These are phyloP conservation scores for Trichoderma pleuroti DNA, from an alignment of 2,329 filamentous ascomycete genomes.

Conservation along the genomic window DNA sequence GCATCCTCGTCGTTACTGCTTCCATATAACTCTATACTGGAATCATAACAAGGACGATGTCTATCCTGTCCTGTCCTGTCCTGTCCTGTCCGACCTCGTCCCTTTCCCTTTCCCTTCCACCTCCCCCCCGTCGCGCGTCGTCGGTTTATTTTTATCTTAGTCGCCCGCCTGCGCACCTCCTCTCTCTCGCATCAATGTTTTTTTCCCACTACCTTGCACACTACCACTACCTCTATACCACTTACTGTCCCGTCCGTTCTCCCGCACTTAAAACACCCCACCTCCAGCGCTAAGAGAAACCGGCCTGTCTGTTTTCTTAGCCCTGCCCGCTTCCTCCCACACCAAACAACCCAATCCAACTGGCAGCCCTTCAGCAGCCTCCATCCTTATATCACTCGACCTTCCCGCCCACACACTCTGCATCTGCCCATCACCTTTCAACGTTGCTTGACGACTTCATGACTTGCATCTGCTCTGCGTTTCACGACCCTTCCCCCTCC, in stretches of 20 bases:
- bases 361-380: neutral
- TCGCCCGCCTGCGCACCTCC: conserved; percentile 4
- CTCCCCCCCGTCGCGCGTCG: neutral
- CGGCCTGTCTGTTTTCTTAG: neutral
- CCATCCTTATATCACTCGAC: conserved; percentile 14
- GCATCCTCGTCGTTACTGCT: neutral
- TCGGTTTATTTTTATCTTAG: conserved; percentile 8
- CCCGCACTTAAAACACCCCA: conserved; percentile 1
- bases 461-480: conserved; percentile 16
- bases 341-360: neutral
- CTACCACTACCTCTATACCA: neutral
- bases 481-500: conserved; percentile 1
- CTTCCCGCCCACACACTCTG: conserved; percentile 5
- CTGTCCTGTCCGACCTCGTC: neutral
- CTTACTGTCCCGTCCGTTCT: neutral
- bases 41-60: neutral
- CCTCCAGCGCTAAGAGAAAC: conserved; percentile 2
- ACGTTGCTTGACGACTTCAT: conserved; percentile 17
- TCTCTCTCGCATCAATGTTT: neutral
- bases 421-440: conserved; percentile 7
- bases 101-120: neutral
- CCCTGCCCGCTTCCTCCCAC: neutral
- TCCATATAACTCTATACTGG: neutral
- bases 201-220: neutral
- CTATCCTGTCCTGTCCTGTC: neutral